phyloP scores from a whole-genome alignment of 2,329 filamentous ascomycete species.

The Beauveria asiatica region DNA sequence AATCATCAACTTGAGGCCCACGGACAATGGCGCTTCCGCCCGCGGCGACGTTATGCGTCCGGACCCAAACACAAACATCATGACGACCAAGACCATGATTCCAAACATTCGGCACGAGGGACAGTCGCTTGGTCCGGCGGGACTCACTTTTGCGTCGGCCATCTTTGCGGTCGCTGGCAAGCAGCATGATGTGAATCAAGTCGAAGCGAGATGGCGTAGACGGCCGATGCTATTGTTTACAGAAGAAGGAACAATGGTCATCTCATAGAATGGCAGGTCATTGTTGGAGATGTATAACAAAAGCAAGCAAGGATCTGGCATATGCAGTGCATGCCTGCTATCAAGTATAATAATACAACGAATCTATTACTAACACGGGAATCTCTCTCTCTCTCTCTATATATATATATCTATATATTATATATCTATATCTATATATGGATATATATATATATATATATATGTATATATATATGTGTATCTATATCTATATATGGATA shows the following conservation, averaged over 20 bases:
- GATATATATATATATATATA: too few species aligned
- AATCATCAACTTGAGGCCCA: conserved; percentile 8
- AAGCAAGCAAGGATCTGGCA: neutral
- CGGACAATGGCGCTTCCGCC: neutral
- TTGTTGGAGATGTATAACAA: neutral
- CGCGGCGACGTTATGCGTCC: conserved; percentile 15
- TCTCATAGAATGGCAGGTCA: too few species aligned
- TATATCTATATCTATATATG: too few species aligned
- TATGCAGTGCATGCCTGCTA: too few species aligned
- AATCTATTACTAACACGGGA: too few species aligned
- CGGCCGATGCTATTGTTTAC: neutral
- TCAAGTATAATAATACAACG: too few species aligned
- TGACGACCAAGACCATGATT: conserved; percentile 17
- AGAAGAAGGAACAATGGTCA: neutral
- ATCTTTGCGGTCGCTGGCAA: conserved; percentile 2
- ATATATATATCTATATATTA: too few species aligned
- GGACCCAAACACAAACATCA: conserved; percentile 21
- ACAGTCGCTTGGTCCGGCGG: neutral
- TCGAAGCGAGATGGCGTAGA: neutral
- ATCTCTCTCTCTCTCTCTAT: too few species aligned
- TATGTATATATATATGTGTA: too few species aligned
- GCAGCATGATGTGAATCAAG: neutral
- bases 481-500: too few species aligned
- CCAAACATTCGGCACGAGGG: conserved; percentile 10
- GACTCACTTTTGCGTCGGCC: neutral